A percentile compares a stretch with the other conserved stretches of the same genome.
phyloP scores from a whole-genome alignment of 2,329 filamentous ascomycete species.

The Scytalidium sp. region DNA sequence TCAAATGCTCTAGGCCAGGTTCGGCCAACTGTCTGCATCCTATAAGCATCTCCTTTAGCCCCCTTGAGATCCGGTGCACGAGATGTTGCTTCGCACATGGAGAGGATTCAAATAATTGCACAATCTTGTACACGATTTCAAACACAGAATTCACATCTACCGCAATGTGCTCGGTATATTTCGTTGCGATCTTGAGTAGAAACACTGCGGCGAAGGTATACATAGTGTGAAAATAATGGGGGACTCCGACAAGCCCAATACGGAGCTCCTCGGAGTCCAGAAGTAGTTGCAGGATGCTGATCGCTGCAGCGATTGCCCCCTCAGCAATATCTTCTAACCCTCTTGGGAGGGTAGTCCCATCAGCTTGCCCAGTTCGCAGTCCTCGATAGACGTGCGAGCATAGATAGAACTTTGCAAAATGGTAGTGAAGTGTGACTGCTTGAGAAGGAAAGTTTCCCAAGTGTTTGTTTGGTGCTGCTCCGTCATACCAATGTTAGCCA shows the following conservation, averaged over 20 bases:
- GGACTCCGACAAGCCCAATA: conserved; percentile 25
- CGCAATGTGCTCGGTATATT: conserved; percentile 30
- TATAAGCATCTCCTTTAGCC: too few relatives aligned
- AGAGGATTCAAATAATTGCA: background rate
- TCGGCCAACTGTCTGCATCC: too few relatives aligned
- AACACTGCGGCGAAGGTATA: conserved; percentile 30
- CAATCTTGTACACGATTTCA: background rate
- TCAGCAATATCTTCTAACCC: conserved; percentile 1
- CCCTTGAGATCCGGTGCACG: background rate
- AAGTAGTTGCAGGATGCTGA: conserved; percentile 24
- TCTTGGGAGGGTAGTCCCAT: conserved; percentile 5
- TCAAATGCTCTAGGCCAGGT: too few relatives aligned
- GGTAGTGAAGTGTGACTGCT: conserved; percentile 15
- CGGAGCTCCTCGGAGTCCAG: conserved; percentile 28
- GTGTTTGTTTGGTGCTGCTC: background rate
- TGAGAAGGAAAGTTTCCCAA: conserved; percentile 8
- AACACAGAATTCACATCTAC: conserved; percentile 23
- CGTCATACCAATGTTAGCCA: background rate
- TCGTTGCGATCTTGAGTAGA: conserved; percentile 29
- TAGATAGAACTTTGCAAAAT: conserved; percentile 31
- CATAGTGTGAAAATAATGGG: conserved; percentile 32
- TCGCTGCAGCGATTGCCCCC: conserved; percentile 10
- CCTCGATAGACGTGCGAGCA: conserved; percentile 20
- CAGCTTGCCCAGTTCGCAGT: conserved; percentile 1
- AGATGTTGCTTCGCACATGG: background rate